Percentiles rank a stretch among this genome's conserved stretches.
These are phyloP conservation scores for Pseudoscleropodium purum DNA, from an alignment of 225 moss, liverwort and hornwort species.

Conservation along the genomic window DNA sequence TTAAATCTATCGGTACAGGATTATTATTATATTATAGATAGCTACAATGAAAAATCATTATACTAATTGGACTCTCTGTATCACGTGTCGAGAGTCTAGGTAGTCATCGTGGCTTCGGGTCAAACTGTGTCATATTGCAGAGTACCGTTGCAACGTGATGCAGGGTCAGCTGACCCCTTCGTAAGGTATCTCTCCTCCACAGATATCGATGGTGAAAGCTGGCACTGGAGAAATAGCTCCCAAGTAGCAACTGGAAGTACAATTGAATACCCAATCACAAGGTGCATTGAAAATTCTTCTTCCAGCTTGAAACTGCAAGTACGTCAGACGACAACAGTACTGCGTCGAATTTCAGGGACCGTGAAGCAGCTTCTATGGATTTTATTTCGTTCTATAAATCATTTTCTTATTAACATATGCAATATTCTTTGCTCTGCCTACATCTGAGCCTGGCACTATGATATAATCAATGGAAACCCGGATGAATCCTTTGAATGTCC, in stretches of 20 bases:
- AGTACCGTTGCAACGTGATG: neutral
- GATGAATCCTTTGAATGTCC: neutral
- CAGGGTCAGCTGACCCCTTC: neutral
- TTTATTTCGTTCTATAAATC: neutral
- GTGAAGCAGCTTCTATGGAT: neutral
- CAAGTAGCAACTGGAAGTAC: neutral
- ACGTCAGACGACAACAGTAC: neutral
- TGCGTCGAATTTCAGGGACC: neutral
- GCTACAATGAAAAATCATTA: too few relatives aligned
- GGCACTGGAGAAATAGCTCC: neutral
- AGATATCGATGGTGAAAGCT: neutral
- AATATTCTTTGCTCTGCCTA: neutral
- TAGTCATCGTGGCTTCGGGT: neutral
- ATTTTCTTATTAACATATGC: too few relatives aligned
- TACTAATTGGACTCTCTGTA: neutral
- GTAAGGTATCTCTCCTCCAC: neutral
- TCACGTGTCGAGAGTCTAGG: neutral
- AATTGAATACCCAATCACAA: neutral
- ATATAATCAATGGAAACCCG: neutral
- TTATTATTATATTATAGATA: neutral
- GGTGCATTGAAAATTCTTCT: neutral
- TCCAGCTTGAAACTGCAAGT: neutral
- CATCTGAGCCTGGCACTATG: neutral
- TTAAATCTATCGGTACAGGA: too few relatives aligned
- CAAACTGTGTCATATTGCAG: neutral